Conservation (phyloP, 768 basidiomycete genomes). For the Suillus weaverae region DNA sequence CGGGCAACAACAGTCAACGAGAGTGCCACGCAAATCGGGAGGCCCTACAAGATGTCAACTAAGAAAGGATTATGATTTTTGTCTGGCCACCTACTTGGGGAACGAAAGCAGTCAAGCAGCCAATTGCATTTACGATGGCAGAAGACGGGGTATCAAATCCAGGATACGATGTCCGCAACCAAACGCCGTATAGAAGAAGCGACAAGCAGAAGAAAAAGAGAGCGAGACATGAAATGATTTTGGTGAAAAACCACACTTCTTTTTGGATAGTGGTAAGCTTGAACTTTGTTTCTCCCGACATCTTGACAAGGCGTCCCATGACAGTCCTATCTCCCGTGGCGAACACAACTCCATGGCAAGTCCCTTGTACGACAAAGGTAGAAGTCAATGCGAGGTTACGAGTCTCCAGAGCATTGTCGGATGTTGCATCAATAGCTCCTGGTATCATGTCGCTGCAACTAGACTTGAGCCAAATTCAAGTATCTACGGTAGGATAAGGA, state of each 20-base stretch:
- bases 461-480: background rate
- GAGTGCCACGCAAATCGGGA: slow-evolving; percentile 55
- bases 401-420: slow-evolving; percentile 44
- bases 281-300: slow-evolving; percentile 42
- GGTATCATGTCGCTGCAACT: slow-evolving; percentile 32
- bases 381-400: slow-evolving; percentile 50
- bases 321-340: slow-evolving; percentile 51
- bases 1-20: slow-evolving; percentile 47
- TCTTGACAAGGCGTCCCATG: slow-evolving; percentile 42
- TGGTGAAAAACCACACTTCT: slow-evolving; percentile 44
- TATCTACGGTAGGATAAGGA: slow-evolving; percentile 29
- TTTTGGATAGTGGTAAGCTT: slow-evolving; percentile 25
- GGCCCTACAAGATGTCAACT: slow-evolving; percentile 46
- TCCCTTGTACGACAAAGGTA: slow-evolving; percentile 44
- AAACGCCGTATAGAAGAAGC: slow-evolving; percentile 36
- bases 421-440: slow-evolving; percentile 39
- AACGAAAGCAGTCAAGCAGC: slow-evolving; percentile 42
- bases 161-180: slow-evolving; percentile 27
- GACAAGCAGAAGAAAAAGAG: slow-evolving; percentile 43
- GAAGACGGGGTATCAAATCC: slow-evolving; percentile 45
- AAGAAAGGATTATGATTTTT: slow-evolving; percentile 56
- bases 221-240: slow-evolving; percentile 51
- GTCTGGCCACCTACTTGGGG: slow-evolving; percentile 43
- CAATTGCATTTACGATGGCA: slow-evolving; percentile 27
- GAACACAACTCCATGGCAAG: slow-evolving; percentile 47